Evolutionary conservation across 176 grass and related monocot species (phyloP), one percentile per base, ranked within the genome.

Genomic region (Bromus sterilis): DNA sequence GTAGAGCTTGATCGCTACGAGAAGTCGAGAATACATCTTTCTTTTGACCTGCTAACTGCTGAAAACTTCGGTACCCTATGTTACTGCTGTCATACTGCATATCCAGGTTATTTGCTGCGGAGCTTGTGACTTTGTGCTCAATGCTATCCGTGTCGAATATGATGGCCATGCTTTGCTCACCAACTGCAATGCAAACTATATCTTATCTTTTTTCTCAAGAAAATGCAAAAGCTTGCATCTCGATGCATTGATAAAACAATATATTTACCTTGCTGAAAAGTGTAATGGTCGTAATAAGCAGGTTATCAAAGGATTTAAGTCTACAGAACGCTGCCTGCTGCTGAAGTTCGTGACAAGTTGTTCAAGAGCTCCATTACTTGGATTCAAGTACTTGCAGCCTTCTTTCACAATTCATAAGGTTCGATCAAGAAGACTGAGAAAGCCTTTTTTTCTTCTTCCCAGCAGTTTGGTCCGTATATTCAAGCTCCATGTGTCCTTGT

Each of bases 351-450:
- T 94, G 15, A 98, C 92, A 37, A 98, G 95, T 76, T 98, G 95
- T 66, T 98, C 95, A 6, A 88, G 95, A 65, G 95, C 92, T 59
- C 95, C 95, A 28, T 86, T 98, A 89, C 95, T 98, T 63, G 95
- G 95, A 75, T 98, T 98, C 86, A 98, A 94, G 66, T 91, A 98
- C 46, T 63, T 98, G 53, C 92, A 98, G 46, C 95, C 95, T 67
- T 83, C 78, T 85, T 98, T 98, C 84, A 98, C 86, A 16, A 91
- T 98, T 88, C 95, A 98, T 75, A 98, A 98, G 95, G 92, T 98
- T 87, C 84, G 80, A 37, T 67, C 13, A 30, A 83, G 43, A 35
- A 78, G 18, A 56, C 26, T 26, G 13, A 51, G 39, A 77, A 39
- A 66, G 56, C 1, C 25, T 21, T 51, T 9, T 53, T 53, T 8